Conservation (phyloP, 208 protist genomes). For the Leptomonas pyrrhocoris region DNA sequence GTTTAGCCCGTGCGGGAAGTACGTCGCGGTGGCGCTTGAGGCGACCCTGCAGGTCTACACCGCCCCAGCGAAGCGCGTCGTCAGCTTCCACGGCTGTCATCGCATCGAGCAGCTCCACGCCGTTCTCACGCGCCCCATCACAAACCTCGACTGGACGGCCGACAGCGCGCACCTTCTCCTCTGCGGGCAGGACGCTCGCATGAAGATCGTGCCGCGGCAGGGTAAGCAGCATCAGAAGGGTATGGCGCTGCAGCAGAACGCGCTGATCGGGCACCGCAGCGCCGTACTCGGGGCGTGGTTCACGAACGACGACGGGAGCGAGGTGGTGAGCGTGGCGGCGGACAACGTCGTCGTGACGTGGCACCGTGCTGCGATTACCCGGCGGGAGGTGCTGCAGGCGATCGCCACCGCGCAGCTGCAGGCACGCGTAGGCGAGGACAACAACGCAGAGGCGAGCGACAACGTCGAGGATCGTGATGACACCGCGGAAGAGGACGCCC, state of each 20-base stretch:
- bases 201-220: conserved; percentile 90
- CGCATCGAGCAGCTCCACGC: conserved; percentile 87
- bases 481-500: conserved; percentile 45
- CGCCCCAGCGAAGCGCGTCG: conserved; percentile 78
- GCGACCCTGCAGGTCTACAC: conserved; percentile 90
- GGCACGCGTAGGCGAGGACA: conserved; percentile 35
- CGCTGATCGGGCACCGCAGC: conserved; percentile 85
- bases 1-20: conserved; percentile 90
- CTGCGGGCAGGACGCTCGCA: conserved; percentile 84
- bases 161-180: conserved; percentile 88
- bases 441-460: conserved; percentile 28
- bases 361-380: conserved; percentile 66
- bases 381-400: conserved; percentile 79
- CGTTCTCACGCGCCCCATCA: conserved; percentile 80
- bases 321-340: conserved; percentile 78
- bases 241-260: conserved; percentile 77
- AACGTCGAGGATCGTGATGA: conserved; percentile 35
- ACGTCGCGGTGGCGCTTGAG: conserved; percentile 86
- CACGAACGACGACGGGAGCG: conserved; percentile 39
- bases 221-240: conserved; percentile 74
- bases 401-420: conserved; percentile 79
- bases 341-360: conserved; percentile 88
- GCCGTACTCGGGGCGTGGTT: conserved; percentile 91
- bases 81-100: conserved; percentile 87
- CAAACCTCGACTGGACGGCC: conserved; percentile 78